Percentiles rank a stretch among this genome's conserved stretches.
Conservation (phyloP, 108 stramenopile genomes). For the Skeletonema marinoi region DNA sequence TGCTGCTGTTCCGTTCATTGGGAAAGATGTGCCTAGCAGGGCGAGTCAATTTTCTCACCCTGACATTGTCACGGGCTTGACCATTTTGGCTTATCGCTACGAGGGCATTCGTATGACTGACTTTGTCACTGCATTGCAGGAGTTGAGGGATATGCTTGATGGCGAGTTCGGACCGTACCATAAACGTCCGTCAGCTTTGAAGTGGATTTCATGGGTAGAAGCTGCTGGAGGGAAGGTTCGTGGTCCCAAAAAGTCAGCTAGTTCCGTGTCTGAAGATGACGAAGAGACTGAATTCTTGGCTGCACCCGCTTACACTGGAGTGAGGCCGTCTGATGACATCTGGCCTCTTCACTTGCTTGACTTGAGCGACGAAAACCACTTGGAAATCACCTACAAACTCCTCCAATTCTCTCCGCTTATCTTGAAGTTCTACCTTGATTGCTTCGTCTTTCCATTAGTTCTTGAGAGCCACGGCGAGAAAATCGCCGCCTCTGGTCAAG, state of each 20-base stretch:
- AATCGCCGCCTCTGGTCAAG: slow-evolving; percentile 97
- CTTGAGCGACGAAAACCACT: slow-evolving; percentile 94
- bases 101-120: slow-evolving; percentile 94
- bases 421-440: slow-evolving; percentile 89
- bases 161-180: slow-evolving; percentile 95
- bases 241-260: slow-evolving; percentile 83
- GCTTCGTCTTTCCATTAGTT: slow-evolving; percentile 92
- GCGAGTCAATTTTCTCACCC: slow-evolving; percentile 99
- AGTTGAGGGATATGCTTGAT: slow-evolving; percentile 90
- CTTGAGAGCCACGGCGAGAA: slow-evolving; percentile 94
- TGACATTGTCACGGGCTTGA: slow-evolving; percentile 98
- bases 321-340: slow-evolving; percentile 90
- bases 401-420: slow-evolving; percentile 86
- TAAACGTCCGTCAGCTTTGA: slow-evolving; percentile 91
- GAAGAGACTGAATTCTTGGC: slow-evolving; percentile 52
- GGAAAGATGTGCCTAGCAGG: slow-evolving; percentile 96
- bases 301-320: slow-evolving; percentile 46
- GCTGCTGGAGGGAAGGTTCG: slow-evolving; percentile 94
- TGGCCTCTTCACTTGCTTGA: slow-evolving; percentile 99
- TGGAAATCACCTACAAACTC: slow-evolving; percentile 89
- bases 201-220: slow-evolving; percentile 94
- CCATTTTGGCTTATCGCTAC: slow-evolving; percentile 96
- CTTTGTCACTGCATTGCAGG: slow-evolving; percentile 85
- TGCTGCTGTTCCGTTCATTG: slow-evolving; percentile 97
- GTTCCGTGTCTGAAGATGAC: slow-evolving; percentile 39